These are phyloP conservation scores for Zea mays DNA, from an alignment of 176 grass and related monocot genomes.

Conservation along the genomic window Zm-B73-REFERENCE-NAM-5.0 NC_050097.1:161289001-161289500, in stretches of 20 bases:
- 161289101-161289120: background rate
- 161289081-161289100: background rate
- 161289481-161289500: conserved; percentile 13
- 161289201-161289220: background rate
- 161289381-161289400: no score
- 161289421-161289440: conserved; percentile 3
- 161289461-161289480: background rate
- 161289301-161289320: no score
- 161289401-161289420: background rate
- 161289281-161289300: no score
- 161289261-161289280: no score
- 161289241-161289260: no score
- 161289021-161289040: background rate
- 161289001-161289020: conserved; percentile 18
- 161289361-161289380: no score
- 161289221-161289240: no score
- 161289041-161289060: background rate
- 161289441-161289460: background rate
- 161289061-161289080: background rate
- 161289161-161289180: background rate
- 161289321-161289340: no score
- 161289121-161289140: background rate
- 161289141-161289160: background rate
- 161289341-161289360: no score
- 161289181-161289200: background rate